A percentile compares a stretch with the other conserved stretches of the same genome.
Conservation (phyloP, 1,284 basidiomycete genomes). For the Hypsizygus ulmarius region DNA sequence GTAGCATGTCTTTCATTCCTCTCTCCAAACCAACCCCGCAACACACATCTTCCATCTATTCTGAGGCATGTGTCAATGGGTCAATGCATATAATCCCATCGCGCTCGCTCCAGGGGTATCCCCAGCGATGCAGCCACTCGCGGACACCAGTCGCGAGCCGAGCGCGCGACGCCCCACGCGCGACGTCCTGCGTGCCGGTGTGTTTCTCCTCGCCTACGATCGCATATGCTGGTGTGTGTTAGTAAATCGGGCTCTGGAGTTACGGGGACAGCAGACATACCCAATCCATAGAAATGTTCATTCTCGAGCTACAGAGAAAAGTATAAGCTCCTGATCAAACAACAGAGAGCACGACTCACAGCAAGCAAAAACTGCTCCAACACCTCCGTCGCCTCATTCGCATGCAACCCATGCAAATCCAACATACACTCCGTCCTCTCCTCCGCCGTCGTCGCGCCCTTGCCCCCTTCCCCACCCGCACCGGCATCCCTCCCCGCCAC, state of each 20-base stretch:
- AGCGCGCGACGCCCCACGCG: slow-evolving; percentile 76
- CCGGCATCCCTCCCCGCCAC: slow-evolving; percentile 60
- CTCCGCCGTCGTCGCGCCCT: slow-evolving; percentile 60
- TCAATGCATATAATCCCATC: slow-evolving; percentile 91
- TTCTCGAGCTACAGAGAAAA: slow-evolving; percentile 68
- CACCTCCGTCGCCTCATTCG: slow-evolving; percentile 86
- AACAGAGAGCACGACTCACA: too few species aligned
- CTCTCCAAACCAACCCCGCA: too few species aligned
- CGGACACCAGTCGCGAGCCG: slow-evolving; percentile 83
- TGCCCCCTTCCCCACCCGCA: slow-evolving; percentile 51
- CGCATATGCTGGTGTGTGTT: slow-evolving; percentile 61
- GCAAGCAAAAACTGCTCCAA: slow-evolving; percentile 87
- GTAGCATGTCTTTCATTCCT: too few species aligned
- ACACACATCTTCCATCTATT: too few species aligned
- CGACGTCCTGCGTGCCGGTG: slow-evolving; percentile 82
- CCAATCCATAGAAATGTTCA: slow-evolving; percentile 82
- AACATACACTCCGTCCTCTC: slow-evolving; percentile 19
- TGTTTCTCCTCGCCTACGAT: slow-evolving; percentile 97
- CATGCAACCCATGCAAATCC: slow-evolving; percentile 19
- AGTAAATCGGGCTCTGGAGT: too few species aligned
- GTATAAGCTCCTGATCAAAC: too few species aligned
- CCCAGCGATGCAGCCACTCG: slow-evolving; percentile 90
- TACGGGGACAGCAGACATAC: too few species aligned
- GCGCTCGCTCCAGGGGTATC: slow-evolving; percentile 93
- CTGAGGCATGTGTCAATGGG: slow-evolving; percentile 64